Percentiles rank a stretch among this genome's conserved stretches.
Conservation (phyloP, 352 stramenopile species). For the Pythium guiyangense region DNA sequence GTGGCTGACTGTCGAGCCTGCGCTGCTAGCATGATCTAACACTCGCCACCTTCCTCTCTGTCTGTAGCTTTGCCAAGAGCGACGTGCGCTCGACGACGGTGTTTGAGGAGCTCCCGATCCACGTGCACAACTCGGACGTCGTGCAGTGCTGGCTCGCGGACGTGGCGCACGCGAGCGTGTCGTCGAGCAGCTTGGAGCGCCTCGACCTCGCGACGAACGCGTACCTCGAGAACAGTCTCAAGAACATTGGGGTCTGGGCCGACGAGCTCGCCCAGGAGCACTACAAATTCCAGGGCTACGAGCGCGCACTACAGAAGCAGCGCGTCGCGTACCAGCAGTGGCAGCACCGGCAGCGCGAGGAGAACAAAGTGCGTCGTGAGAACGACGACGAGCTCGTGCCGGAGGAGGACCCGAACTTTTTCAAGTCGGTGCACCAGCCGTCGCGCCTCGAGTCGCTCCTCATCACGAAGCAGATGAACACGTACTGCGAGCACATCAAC, state of each 20-base stretch:
- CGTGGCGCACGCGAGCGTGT: slow-evolving; percentile 60
- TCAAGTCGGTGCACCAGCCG: slow-evolving; percentile 85
- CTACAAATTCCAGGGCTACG: slow-evolving; percentile 90
- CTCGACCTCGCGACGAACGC: slow-evolving; percentile 95
- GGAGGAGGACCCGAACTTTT: slow-evolving; percentile 83
- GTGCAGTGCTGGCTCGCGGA: slow-evolving; percentile 94
- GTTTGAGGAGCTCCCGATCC: slow-evolving; percentile 95
- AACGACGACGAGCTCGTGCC: slow-evolving; percentile 70
- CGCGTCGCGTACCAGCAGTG: slow-evolving; percentile 80
- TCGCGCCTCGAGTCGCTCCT: slow-evolving; percentile 86
- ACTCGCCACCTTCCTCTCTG: background rate
- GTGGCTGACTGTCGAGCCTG: too few species aligned
- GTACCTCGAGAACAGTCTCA: slow-evolving; percentile 97
- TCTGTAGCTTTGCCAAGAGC: slow-evolving; percentile 60
- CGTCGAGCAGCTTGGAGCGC: slow-evolving; percentile 89
- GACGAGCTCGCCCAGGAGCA: slow-evolving; percentile 97
- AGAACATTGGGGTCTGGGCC: slow-evolving; percentile 97
- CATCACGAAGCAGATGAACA: slow-evolving; percentile 92
- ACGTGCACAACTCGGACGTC: slow-evolving; percentile 94
- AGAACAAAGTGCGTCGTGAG: slow-evolving; percentile 85
- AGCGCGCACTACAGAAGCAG: slow-evolving; percentile 85
- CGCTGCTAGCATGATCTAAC: background rate
- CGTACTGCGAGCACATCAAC: slow-evolving; percentile 92
- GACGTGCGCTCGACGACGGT: slow-evolving; percentile 87
- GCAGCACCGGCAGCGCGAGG: slow-evolving; percentile 82